phyloP scores from a whole-genome alignment of 2,329 filamentous ascomycete species.

The Curvularia eragrostidis region DNA sequence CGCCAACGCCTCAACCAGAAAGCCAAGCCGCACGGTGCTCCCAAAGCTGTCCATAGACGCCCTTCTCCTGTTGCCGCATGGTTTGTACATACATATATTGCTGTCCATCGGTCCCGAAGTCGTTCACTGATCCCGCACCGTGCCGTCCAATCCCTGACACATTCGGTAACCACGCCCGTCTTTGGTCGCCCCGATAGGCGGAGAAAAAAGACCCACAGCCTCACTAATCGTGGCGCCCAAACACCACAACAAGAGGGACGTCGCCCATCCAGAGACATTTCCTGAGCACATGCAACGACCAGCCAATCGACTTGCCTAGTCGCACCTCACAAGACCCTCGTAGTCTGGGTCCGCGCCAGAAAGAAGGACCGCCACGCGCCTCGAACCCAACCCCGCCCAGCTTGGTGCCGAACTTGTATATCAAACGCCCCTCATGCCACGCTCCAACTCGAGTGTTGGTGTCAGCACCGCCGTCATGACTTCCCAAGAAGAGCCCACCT shows the following conservation, averaged over 20 bases:
- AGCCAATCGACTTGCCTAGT: slow-evolving; percentile 26
- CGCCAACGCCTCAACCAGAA: slow-evolving; percentile 8
- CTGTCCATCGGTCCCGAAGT: slow-evolving; percentile 1
- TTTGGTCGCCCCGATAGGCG: slow-evolving; percentile 22
- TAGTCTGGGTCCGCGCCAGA: slow-evolving; percentile 15
- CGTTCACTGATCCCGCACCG: slow-evolving; percentile 15
- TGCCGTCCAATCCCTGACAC: slow-evolving; percentile 22
- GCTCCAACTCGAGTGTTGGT: slow-evolving; percentile 28
- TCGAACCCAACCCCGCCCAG: slow-evolving; percentile 27
- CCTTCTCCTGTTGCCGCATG: slow-evolving; percentile 1
- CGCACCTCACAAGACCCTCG: slow-evolving; percentile 20
- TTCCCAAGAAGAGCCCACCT: slow-evolving; percentile 54
- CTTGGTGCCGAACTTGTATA: slow-evolving; percentile 27
- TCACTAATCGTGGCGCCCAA: slow-evolving; percentile 22
- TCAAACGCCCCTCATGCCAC: slow-evolving; percentile 33
- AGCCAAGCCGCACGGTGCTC: slow-evolving; percentile 5
- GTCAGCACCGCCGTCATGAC: slow-evolving; percentile 46
- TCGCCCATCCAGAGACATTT: slow-evolving; percentile 27
- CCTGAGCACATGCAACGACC: slow-evolving; percentile 30
- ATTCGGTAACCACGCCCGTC: slow-evolving; percentile 27
- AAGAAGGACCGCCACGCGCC: slow-evolving; percentile 28
- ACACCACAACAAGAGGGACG: slow-evolving; percentile 19
- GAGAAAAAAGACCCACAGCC: slow-evolving; percentile 27
- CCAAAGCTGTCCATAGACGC: background rate
- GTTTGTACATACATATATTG: slow-evolving; percentile 12